These are phyloP conservation scores for Salix brachista DNA, from an alignment of 345 rosid genomes.

Conservation along the genomic window DNA sequence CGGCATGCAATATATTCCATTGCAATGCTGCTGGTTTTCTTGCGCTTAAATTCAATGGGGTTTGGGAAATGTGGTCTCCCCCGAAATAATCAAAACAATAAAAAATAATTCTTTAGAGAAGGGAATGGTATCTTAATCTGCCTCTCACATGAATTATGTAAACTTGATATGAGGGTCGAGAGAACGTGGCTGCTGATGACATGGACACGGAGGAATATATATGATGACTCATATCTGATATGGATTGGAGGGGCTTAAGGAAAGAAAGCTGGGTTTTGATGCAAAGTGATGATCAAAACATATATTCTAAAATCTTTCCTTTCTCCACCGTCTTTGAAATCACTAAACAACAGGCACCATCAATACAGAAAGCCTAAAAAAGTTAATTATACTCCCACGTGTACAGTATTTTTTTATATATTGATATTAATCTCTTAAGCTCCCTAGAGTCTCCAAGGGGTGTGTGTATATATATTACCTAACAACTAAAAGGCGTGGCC, in stretches of 20 bases:
- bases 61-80: not conserved
- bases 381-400: not conserved
- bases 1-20: conserved; percentile 41
- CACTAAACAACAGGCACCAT: not conserved
- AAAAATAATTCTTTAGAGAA: conserved; percentile 5
- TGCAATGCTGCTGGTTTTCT: conserved; percentile 17
- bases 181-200: conserved; percentile 22
- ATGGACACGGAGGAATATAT: conserved; percentile 30
- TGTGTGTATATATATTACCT: no score
- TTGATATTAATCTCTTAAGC: no score
- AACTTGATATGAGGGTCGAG: conserved; percentile 32
- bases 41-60: conserved; percentile 18
- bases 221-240: conserved; percentile 15
- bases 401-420: not conserved
- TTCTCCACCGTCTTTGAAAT: conserved; percentile 19
- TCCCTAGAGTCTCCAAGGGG: no score
- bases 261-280: conserved; percentile 14
- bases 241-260: conserved; percentile 12
- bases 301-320: conserved; percentile 20
- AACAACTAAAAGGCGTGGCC: no score
- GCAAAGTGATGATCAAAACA: conserved; percentile 17
- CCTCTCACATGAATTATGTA: not conserved
- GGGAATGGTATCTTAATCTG: conserved; percentile 37
- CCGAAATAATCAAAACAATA: not conserved
- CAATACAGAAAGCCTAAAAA: not conserved